Base-by-base conservation (phyloP, 2,329 filamentous ascomycete genomes). In the Mariannaea elegans region DNA sequence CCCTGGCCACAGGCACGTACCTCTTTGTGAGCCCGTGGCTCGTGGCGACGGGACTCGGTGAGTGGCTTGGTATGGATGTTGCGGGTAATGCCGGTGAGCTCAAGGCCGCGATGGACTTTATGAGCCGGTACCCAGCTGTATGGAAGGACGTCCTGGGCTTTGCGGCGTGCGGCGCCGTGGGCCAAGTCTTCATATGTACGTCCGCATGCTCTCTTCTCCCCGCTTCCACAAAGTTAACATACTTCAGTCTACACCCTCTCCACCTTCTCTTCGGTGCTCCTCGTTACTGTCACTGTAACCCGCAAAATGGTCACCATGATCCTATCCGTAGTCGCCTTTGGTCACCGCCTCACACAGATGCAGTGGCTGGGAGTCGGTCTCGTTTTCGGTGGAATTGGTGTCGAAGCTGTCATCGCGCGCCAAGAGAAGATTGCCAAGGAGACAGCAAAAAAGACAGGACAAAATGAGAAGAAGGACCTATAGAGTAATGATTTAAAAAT, bases 291-390 rank as follows among this genome's bases (percentile, higher is more conserved):
- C 3, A 99, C 93, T 2, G 95, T 99, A 44, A 99, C 95, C 44
- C 86, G 95, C 73, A 99, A 99, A 82, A 99, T 99, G 95, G 86
- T 98, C 75, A 98, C 94, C 67, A 99, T 99, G 95, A 92, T 98
- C 60, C 84, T 98, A 50, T 97, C 93, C 53, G 95, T 99, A 24
- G 82, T 98, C 61, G 93, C 93, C 79, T 99, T 98, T 75, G 95
- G 95, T 24, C 95, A 99, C 77, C 87, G 85, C 64, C 84, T 99
- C 47, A 91, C 87, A 24, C 79, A 82, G n/a, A 96, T 94, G 84
- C 95, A 99, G 80, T 97, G 94, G 92, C 80, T 96, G 7, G 95
- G 95, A 64, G 94, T 99, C 29, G 90, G 86, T 0, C 82, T 99
- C 59, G 95, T 99, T 8, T 99, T 99, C 80, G 93, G 94, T 23